Percentiles rank a stretch among this genome's conserved stretches.
Evolutionary conservation across 352 stramenopile genomes (phyloP).

Genomic region (Globisporangium okanoganense): DNA sequence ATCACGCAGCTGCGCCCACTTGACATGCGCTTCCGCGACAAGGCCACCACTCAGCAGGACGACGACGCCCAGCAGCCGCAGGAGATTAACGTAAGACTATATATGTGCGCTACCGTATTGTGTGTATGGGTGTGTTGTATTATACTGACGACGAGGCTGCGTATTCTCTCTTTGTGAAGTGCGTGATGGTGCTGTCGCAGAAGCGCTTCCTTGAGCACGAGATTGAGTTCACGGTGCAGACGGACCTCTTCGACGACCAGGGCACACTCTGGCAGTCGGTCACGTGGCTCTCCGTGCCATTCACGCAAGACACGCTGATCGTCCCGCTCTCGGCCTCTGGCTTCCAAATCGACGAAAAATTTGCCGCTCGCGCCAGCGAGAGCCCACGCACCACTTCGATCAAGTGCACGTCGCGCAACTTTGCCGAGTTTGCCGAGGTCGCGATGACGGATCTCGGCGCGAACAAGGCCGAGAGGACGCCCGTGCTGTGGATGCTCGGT

Average conservation of each 20-base stretch:
- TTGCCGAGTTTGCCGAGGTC: slow-evolving; percentile 53
- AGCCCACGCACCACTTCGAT: slow-evolving; percentile 23
- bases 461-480: slow-evolving; percentile 23
- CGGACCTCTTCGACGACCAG: slow-evolving; percentile 67
- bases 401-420: slow-evolving; percentile 39
- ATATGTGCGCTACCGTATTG: not conserved
- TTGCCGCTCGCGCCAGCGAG: slow-evolving; percentile 21
- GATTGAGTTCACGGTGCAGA: slow-evolving; percentile 75
- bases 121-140: not conserved
- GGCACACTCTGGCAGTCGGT: slow-evolving; percentile 77
- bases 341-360: slow-evolving; percentile 32
- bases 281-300: slow-evolving; percentile 56
- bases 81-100: slow-evolving; percentile 41
- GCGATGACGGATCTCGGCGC: slow-evolving; percentile 40
- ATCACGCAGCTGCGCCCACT: slow-evolving; percentile 69
- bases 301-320: slow-evolving; percentile 52
- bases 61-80: slow-evolving; percentile 15
- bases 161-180: no score
- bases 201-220: slow-evolving; percentile 68
- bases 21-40: slow-evolving; percentile 61
- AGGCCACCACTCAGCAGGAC: slow-evolving; percentile 12
- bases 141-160: no score
- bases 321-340: slow-evolving; percentile 42
- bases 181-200: slow-evolving; percentile 70
- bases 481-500: slow-evolving; percentile 59